Evolutionary conservation across 192 early-diverging fungal species (phyloP).

Genomic region (Rhizophagus sp.): DNA sequence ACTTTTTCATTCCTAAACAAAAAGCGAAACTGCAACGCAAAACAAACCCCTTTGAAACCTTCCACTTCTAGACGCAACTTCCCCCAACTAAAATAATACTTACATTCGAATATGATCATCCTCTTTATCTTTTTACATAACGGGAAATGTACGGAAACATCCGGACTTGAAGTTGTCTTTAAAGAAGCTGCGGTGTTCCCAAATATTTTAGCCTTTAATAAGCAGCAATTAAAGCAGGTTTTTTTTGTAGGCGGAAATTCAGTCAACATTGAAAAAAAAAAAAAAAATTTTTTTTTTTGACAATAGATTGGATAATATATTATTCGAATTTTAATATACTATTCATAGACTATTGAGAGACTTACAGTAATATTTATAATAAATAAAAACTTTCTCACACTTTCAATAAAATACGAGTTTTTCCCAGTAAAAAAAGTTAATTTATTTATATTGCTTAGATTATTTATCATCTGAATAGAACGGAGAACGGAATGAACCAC

Average conservation of each 20-base stretch:
- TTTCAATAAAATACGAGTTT: no score
- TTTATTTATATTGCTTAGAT: no score
- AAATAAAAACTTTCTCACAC: background rate
- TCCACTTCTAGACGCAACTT: background rate
- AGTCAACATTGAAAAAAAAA: background rate
- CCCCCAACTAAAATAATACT: background rate
- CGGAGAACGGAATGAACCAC: no score
- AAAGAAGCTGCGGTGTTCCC: background rate
- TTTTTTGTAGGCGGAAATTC: background rate
- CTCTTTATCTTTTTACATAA: background rate
- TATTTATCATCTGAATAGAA: no score
- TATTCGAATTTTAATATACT: background rate
- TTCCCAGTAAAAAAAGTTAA: no score
- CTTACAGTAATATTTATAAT: background rate
- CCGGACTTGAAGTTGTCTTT: background rate
- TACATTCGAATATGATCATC: no score
- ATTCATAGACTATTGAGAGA: background rate
- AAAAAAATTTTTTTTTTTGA: background rate
- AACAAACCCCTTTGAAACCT: background rate
- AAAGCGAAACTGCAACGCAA: background rate
- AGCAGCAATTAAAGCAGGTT: background rate
- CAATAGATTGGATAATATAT: background rate
- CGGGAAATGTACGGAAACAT: background rate
- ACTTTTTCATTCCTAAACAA: no score
- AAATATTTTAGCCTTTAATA: background rate